phyloP scores from a whole-genome alignment of 2,329 filamentous ascomycete species.

The Fusarium pseudograminearum region DNA sequence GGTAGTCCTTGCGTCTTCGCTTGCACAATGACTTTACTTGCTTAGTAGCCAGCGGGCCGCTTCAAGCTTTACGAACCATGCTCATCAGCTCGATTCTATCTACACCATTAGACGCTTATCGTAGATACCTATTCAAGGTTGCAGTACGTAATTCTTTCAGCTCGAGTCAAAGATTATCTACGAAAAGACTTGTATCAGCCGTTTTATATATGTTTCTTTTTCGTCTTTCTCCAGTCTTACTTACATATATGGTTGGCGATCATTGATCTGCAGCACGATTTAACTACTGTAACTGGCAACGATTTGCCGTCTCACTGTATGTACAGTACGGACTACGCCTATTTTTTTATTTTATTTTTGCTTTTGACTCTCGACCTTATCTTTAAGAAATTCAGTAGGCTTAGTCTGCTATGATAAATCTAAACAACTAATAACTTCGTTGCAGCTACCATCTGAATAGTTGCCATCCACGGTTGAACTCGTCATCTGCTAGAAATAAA shows the following conservation, averaged over 20 bases:
- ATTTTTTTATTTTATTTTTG: neutral
- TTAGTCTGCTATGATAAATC: neutral
- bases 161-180: slow-evolving; percentile 2
- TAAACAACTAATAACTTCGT: neutral
- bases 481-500: neutral
- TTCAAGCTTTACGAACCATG: slow-evolving; percentile 16
- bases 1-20: neutral
- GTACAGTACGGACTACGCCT: neutral
- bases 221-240: slow-evolving; percentile 4
- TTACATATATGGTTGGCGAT: slow-evolving; percentile 18
- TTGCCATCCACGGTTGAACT: neutral
- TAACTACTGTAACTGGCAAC: slow-evolving; percentile 6
- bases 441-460: neutral
- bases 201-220: neutral
- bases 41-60: slow-evolving; percentile 41
- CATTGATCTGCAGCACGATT: slow-evolving; percentile 33
- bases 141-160: slow-evolving; percentile 10
- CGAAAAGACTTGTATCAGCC: slow-evolving; percentile 1
- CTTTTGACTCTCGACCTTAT: slow-evolving; percentile 3
- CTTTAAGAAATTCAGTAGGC: too few species aligned
- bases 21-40: slow-evolving; percentile 21
- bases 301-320: slow-evolving; percentile 1
- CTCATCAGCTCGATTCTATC: slow-evolving; percentile 27
- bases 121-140: neutral
- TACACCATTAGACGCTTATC: slow-evolving; percentile 1